These are phyloP conservation scores for Strombidium stylifer DNA, from an alignment of 73 alveolate genomes.

Conservation along the genomic window DNA sequence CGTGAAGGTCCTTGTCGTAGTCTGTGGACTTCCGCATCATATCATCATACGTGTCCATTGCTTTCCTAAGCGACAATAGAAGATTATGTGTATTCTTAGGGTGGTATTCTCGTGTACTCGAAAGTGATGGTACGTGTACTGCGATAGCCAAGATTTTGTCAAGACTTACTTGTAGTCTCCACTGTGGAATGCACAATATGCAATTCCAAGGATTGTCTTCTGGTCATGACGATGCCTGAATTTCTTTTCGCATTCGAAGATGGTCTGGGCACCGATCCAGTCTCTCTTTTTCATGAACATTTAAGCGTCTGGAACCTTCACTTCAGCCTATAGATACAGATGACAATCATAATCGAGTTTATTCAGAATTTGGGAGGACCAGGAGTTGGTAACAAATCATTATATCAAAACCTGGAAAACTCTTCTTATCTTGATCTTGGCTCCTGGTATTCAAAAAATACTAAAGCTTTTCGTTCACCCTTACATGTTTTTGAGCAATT, in stretches of 20 bases:
- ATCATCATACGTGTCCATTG: conserved; percentile 86
- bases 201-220: conserved; percentile 76
- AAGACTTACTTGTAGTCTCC: conserved; percentile 77
- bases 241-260: conserved; percentile 73
- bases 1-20: conserved; percentile 76
- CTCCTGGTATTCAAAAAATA: too few relatives aligned
- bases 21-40: conserved; percentile 63
- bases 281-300: conserved; percentile 59
- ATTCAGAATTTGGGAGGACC: not conserved
- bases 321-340: conserved; percentile 47
- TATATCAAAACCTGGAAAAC: not conserved
- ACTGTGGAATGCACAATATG: conserved; percentile 82
- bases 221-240: conserved; percentile 67
- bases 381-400: too few relatives aligned
- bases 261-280: conserved; percentile 71
- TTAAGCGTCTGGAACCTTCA: conserved; percentile 45
- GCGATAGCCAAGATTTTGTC: not conserved
- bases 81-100: not conserved
- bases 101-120: too few relatives aligned
- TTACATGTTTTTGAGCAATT: too few relatives aligned
- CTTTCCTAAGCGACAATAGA: conserved; percentile 33
- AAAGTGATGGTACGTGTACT: too few relatives aligned
- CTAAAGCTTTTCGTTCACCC: too few relatives aligned
- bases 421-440: not conserved
- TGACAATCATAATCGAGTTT: not conserved